Percentiles rank a stretch among this genome's conserved stretches.
Evolutionary conservation across 495 filamentous ascomycete genomes (phyloP).

Genomic region (Talaromyces stipitatus): DNA sequence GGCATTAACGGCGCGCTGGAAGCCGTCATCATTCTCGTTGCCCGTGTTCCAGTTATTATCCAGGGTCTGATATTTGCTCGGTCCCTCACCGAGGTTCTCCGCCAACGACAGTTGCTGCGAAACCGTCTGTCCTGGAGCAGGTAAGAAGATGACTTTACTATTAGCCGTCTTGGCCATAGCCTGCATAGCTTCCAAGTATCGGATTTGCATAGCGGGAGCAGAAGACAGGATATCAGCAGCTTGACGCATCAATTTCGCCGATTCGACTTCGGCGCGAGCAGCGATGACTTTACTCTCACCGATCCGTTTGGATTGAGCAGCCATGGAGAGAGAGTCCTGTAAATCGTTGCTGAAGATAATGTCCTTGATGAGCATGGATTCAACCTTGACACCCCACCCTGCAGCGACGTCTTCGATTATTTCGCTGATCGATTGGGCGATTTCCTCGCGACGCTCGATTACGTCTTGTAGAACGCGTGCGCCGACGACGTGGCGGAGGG

Average conservation of each 20-base stretch:
- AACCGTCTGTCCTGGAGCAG: constrained; percentile 46
- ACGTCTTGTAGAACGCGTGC: constrained; percentile 96
- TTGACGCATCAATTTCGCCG: constrained; percentile 94
- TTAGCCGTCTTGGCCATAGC: constrained; percentile 96
- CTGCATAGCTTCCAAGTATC: constrained; percentile 99
- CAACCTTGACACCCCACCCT: constrained; percentile 93
- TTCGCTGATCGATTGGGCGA: constrained; percentile 87
- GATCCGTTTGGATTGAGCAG: constrained; percentile 98
- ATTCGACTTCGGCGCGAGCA: constrained; percentile 93
- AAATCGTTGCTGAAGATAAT: constrained; percentile 96
- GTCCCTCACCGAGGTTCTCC: constrained; percentile 52
- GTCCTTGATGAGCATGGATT: constrained; percentile 99
- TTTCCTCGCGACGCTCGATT: constrained; percentile 96
- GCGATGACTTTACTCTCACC: constrained; percentile 98
- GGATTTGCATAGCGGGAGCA: constrained; percentile 97
- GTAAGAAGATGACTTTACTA: constrained; percentile 95
- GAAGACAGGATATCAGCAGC: constrained; percentile 91
- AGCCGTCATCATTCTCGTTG: constrained; percentile 46
- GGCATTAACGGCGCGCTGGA: constrained; percentile 79
- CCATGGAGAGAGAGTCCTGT: constrained; percentile 98
- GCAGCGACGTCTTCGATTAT: constrained; percentile 94
- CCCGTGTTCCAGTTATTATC: constrained; percentile 30
- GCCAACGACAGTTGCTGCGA: constrained; percentile 41
- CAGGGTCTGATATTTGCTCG: constrained; percentile 40
- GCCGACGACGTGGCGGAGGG: constrained; percentile 92